Percentiles rank a stretch among this genome's conserved stretches.
Conservation (phyloP, 2,329 filamentous ascomycete species). For the Lecanicillium sp. region DNA sequence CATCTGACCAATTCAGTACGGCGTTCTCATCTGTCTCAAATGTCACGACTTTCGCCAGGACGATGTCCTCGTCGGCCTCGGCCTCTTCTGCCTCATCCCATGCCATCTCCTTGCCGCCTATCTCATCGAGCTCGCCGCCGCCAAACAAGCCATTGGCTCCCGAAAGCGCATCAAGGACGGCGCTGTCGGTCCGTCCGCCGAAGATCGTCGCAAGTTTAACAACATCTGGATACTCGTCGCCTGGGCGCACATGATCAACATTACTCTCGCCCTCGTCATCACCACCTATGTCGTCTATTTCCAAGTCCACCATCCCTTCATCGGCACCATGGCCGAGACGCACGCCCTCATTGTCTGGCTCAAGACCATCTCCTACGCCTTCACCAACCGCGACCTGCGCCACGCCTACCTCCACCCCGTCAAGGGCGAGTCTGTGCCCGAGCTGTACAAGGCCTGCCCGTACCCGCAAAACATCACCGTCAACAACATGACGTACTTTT, state of each 20-base stretch:
- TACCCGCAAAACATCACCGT: slow-evolving; percentile 91
- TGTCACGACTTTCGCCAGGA: slow-evolving; percentile 81
- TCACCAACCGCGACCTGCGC: slow-evolving; percentile 92
- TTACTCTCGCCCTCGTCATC: slow-evolving; percentile 71
- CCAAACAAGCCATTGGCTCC: slow-evolving; percentile 66
- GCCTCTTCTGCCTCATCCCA: slow-evolving; percentile 81
- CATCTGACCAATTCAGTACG: slow-evolving; percentile 57
- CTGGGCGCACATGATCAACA: slow-evolving; percentile 75
- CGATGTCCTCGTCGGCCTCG: slow-evolving; percentile 68
- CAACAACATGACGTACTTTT: slow-evolving; percentile 86
- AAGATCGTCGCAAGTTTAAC: slow-evolving; percentile 61
- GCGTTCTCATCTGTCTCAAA: slow-evolving; percentile 83
- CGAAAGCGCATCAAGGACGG: slow-evolving; percentile 50
- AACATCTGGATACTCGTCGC: slow-evolving; percentile 76
- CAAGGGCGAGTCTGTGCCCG: slow-evolving; percentile 64
- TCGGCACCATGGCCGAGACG: slow-evolving; percentile 83
- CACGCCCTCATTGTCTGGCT: slow-evolving; percentile 95
- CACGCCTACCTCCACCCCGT: slow-evolving; percentile 80
- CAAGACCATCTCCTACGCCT: slow-evolving; percentile 91
- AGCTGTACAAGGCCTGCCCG: slow-evolving; percentile 74
- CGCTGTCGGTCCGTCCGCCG: slow-evolving; percentile 42
- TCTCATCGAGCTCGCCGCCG: slow-evolving; percentile 78
- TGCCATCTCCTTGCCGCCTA: slow-evolving; percentile 88
- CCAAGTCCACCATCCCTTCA: slow-evolving; percentile 84
- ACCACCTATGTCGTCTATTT: slow-evolving; percentile 86